Evolutionary conservation across 805 yeast genomes (phyloP).

Genomic region (Candida odintsovae): DNA sequence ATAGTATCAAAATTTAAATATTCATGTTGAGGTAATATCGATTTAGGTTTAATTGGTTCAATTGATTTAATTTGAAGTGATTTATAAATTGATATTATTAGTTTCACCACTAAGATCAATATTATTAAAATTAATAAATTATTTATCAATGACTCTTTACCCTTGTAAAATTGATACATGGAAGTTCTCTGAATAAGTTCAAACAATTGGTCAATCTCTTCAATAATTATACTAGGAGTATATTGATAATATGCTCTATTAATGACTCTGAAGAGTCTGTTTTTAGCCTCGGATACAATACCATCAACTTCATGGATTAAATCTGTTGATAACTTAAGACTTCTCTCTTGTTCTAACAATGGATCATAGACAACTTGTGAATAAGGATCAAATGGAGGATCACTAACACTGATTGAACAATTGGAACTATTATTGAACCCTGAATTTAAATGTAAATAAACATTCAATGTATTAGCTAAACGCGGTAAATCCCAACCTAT

Average conservation of each 20-base stretch:
- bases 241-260: neutral
- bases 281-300: neutral
- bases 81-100: neutral
- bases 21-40: neutral
- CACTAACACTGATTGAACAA: neutral
- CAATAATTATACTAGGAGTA: neutral
- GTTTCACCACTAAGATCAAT: neutral
- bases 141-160: neutral
- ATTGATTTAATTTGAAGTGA: neutral
- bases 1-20: neutral
- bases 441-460: neutral
- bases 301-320: neutral
- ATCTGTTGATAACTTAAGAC: neutral
- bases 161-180: neutral
- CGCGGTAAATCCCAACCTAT: neutral
- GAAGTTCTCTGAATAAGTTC: neutral
- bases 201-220: neutral
- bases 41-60: neutral
- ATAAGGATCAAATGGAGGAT: neutral
- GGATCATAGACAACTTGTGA: neutral
- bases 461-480: neutral
- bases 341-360: neutral
- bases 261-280: neutral
- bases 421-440: neutral
- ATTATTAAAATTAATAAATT: neutral